Evolutionary conservation across 306 rosid species (phyloP), one percentile per base, ranked within the genome.

Genomic region (Potentilla sterilis): DNA sequence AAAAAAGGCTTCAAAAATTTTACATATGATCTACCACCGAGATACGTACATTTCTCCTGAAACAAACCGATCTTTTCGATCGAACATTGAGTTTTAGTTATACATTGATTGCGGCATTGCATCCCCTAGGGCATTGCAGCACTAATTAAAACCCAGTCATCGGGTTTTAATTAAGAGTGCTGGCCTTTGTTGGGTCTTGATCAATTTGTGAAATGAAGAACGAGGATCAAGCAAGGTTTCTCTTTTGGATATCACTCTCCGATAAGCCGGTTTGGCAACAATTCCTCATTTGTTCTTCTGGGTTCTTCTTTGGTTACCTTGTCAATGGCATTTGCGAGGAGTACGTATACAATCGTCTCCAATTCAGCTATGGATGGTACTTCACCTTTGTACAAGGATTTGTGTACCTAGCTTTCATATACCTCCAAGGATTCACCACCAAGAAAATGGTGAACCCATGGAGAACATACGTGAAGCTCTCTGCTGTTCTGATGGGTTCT

Each of bases 281-380:
- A 67, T 85, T 88, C 69, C 44, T 88, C 65, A 79, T 88, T 68
- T 88, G 91, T 51, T 79, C 87, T 64, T 78, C 91, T 61, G 89
- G 91, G 58, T 85, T 88, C 84, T 86, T 88, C 85, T 81, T 88
- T 59, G 93, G 93, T 35, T 88, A 88, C 81, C 88, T 88, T 37
- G 86, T 86, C 67, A 88, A 88, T 79, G 93, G 90, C 72, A 80
- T 88, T 71, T 88, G 93, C 61, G 93, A 88, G 87, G 93, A 88
- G 78, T 86, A 84, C 35, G 90, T 88, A 35, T 88, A 88, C 67
- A 88, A 86, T 75, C 87, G 86, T 54, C 93, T 88, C 22, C 78
- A 84, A 72, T 88, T 86, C 82, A 86, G 93, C 78, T 88, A 72
- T 59, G 93, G 93, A 32, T 88, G 93, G 90, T 86, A 88, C 69